Evolutionary conservation across 140 eudicot genomes (phyloP), one percentile per base, ranked within the genome.

Genomic region (Cichorium intybus): DNA sequence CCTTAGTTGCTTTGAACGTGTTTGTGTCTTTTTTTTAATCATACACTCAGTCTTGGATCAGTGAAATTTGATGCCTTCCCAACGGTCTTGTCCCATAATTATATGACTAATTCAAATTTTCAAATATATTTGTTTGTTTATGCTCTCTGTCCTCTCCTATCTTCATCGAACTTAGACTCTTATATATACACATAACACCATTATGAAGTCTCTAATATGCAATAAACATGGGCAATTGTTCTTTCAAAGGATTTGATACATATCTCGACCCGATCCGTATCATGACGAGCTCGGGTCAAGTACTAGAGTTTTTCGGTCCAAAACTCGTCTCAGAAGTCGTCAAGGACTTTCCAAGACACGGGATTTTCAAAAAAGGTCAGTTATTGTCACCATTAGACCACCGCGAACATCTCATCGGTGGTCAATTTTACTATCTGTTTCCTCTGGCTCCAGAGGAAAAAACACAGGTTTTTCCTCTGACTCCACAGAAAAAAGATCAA

Each of bases 201-300:
- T 48, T 24, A 48, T 20, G 39, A 34, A 8, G 46, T 54, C 47
- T 14, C 22, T 47, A 16, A 48, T 35, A 56, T 14, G 56, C 5
- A 62, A 29, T n/a, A 55, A 11, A 49, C 11, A 88, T 82, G 96
- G 96, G 96, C 49, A 85, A 80, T 62, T 85, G 90, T 52, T 71
- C 95, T 64, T 63, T 39, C 37, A 88, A 82, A 73, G 82, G 84
- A 34, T 61, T 79, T 12, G 66, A 51, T 17, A 18, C 68, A 23
- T 51, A 46, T 11, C 58, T 18, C 6, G 67, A 50, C 33, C 79
- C 62, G 4, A 52, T 84, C 16, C 76, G 71, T 56, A 59, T 78
- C 47, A 72, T 85, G 84, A 76, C 72, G 64, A 80, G 80, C 24
- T 66, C 86, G 0, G 92, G 88, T 23, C 65, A 66, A 5, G 67